phyloP scores from a whole-genome alignment of 257 asterid genomes.

The Solanum lycopersicoides region DNA sequence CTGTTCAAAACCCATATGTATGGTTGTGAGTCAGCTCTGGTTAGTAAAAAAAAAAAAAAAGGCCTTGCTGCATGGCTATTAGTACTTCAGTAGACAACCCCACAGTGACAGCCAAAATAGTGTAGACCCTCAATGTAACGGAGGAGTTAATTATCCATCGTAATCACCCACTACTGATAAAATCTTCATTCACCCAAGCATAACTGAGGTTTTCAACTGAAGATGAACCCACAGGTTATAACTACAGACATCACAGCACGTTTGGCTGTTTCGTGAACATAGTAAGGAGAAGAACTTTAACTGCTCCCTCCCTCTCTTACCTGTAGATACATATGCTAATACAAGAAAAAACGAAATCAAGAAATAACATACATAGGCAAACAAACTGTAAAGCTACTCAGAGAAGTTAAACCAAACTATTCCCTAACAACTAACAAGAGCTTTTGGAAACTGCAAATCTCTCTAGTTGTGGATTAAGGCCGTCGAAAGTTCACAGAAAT shows the following conservation, averaged over 20 bases:
- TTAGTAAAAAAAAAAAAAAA: background rate
- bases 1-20: background rate
- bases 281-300: background rate
- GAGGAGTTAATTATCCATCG: background rate
- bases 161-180: background rate
- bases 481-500: background rate
- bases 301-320: background rate
- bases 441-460: background rate
- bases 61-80: background rate
- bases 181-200: background rate
- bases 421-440: background rate
- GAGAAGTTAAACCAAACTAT: background rate
- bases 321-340: background rate
- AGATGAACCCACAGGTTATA: background rate
- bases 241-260: background rate
- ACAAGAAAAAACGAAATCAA: background rate
- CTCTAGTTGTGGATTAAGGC: background rate
- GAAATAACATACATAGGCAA: background rate
- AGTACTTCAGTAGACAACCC: background rate
- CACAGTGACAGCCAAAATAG: background rate
- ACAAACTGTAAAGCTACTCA: background rate
- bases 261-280: background rate
- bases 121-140: background rate
- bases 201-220: background rate
- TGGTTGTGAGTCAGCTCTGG: background rate